Evolutionary conservation across 2,329 filamentous ascomycete genomes (phyloP).

Genomic region (Endoconidiophora laricicola): DNA sequence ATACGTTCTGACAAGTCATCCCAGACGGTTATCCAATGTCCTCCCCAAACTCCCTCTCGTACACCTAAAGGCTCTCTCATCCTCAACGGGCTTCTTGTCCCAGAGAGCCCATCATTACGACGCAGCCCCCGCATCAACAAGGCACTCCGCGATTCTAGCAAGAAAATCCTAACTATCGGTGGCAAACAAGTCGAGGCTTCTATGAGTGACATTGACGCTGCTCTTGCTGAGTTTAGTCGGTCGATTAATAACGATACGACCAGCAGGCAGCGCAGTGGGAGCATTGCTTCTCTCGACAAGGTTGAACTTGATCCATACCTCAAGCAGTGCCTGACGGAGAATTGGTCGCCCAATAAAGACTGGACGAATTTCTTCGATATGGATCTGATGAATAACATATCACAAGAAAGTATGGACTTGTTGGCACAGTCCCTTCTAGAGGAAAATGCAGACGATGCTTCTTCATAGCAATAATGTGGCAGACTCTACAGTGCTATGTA

Average conservation of each 20-base stretch:
- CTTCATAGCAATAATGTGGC: not conserved
- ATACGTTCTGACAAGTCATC: slow-evolving; percentile 30
- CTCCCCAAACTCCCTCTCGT: slow-evolving; percentile 33
- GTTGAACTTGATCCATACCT: slow-evolving; percentile 1
- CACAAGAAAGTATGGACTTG: not conserved
- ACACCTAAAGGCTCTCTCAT: slow-evolving; percentile 22
- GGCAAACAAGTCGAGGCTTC: slow-evolving; percentile 9
- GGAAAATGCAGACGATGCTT: not conserved
- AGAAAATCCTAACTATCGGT: slow-evolving; percentile 5
- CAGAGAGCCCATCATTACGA: slow-evolving; percentile 22
- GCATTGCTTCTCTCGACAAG: not conserved
- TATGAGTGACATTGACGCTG: slow-evolving; percentile 12
- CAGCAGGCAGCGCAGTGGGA: not conserved
- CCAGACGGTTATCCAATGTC: slow-evolving; percentile 26
- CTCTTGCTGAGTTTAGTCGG: slow-evolving; percentile 9
- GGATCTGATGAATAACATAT: slow-evolving; percentile 2
- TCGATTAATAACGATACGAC: slow-evolving; percentile 3
- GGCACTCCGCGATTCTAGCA: not conserved
- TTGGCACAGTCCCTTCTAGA: not conserved
- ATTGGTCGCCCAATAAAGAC: slow-evolving; percentile 10
- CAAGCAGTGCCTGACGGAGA: not conserved
- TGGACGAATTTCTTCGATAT: slow-evolving; percentile 6
- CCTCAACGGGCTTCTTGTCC: slow-evolving; percentile 14
- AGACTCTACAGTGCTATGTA: too few relatives aligned
- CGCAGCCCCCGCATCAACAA: slow-evolving; percentile 25